Evolutionary conservation across 2,329 filamentous ascomycete species (phyloP).

Genomic region (Fusarium oxysporum): DNA sequence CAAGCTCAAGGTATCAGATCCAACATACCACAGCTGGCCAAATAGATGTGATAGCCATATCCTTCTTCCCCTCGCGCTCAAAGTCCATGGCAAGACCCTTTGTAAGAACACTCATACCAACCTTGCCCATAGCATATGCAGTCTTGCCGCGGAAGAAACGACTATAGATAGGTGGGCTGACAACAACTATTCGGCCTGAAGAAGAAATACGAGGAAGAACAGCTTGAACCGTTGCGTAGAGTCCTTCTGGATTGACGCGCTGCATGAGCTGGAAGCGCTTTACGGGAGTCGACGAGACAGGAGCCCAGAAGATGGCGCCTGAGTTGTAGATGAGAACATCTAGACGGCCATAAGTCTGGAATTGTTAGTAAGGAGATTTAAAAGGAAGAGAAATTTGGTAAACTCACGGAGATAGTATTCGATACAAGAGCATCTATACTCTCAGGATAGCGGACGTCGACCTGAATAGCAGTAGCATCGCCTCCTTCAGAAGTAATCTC

Average conservation of each 20-base stretch:
- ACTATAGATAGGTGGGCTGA: constrained; percentile 86
- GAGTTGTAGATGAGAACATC: constrained; percentile 86
- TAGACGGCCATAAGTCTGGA: constrained; percentile 68
- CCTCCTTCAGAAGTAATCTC: constrained; percentile 77
- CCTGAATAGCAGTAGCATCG: constrained; percentile 72
- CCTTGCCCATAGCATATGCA: constrained; percentile 82
- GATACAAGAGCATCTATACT: constrained; percentile 71
- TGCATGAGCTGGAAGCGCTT: constrained; percentile 86
- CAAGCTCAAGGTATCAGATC: neutral
- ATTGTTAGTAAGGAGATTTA: neutral
- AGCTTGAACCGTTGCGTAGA: constrained; percentile 79
- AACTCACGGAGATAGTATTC: constrained; percentile 59
- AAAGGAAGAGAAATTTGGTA: neutral
- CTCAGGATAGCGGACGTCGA: constrained; percentile 75
- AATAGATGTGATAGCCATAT: constrained; percentile 83
- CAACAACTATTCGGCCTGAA: constrained; percentile 77
- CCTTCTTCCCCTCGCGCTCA: constrained; percentile 68
- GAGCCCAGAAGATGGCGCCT: constrained; percentile 87
- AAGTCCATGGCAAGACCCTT: constrained; percentile 88
- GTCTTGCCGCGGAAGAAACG: constrained; percentile 89
- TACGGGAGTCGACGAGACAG: constrained; percentile 77
- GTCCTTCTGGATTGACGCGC: constrained; percentile 77
- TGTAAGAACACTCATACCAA: constrained; percentile 84
- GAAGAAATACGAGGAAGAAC: constrained; percentile 72
- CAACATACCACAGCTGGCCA: constrained; percentile 79